Percentiles rank a stretch among this genome's conserved stretches.
Evolutionary conservation across 2,329 filamentous ascomycete genomes (phyloP).

Genomic region (Fusarium siculi): DNA sequence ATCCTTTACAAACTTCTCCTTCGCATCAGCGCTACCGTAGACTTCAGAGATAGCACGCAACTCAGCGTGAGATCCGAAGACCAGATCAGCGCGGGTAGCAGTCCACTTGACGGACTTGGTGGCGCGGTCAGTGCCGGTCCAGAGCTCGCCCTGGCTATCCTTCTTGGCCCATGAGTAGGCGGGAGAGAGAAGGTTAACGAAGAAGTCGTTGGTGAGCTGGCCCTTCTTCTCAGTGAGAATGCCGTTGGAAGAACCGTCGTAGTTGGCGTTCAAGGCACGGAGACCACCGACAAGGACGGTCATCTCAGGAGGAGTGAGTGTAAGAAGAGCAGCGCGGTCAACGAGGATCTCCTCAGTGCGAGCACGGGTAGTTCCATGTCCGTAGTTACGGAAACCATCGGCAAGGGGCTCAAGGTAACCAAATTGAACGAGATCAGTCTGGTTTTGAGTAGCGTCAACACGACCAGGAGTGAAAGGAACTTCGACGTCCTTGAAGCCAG

Average conservation of each 20-base stretch:
- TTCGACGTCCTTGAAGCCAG: slow-evolving; percentile 56
- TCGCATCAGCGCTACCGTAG: slow-evolving; percentile 69
- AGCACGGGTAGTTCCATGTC: slow-evolving; percentile 68
- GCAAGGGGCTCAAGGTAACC: slow-evolving; percentile 72
- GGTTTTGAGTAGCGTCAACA: slow-evolving; percentile 75
- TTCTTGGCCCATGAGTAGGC: slow-evolving; percentile 68
- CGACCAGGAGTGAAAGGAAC: slow-evolving; percentile 81
- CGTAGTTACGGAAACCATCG: slow-evolving; percentile 87
- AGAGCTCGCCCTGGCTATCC: slow-evolving; percentile 63
- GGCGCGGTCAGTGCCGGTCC: slow-evolving; percentile 73
- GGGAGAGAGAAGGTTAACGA: slow-evolving; percentile 79
- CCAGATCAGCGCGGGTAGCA: slow-evolving; percentile 73
- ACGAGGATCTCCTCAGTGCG: slow-evolving; percentile 76
- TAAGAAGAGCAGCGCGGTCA: slow-evolving; percentile 77
- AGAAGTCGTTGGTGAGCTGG: slow-evolving; percentile 81
- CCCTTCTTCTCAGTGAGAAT: slow-evolving; percentile 76
- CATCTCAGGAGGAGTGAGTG: slow-evolving; percentile 75
- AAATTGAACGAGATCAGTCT: slow-evolving; percentile 75
- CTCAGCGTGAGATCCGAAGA: slow-evolving; percentile 80
- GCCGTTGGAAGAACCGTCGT: slow-evolving; percentile 73
- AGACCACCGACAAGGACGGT: slow-evolving; percentile 78
- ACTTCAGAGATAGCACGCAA: slow-evolving; percentile 77
- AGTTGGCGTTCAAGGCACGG: slow-evolving; percentile 76
- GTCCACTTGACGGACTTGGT: slow-evolving; percentile 74
- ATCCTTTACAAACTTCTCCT: slow-evolving; percentile 75